Evolutionary conservation across 1,284 basidiomycete genomes (phyloP).

Genomic region (Rhodotorula sp.): DNA sequence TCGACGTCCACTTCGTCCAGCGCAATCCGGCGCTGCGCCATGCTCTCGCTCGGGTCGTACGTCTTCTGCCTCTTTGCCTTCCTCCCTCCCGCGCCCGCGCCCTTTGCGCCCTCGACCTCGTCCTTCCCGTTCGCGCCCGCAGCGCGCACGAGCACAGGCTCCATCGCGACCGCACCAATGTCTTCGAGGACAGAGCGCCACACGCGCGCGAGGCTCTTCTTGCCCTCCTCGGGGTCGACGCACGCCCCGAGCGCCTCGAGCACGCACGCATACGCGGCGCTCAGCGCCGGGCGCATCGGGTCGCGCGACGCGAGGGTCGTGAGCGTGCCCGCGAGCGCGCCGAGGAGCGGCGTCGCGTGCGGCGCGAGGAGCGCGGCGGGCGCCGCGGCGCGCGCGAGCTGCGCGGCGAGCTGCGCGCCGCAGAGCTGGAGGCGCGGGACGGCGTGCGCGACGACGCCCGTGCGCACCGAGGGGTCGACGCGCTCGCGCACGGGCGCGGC

Average conservation of each 20-base stretch:
- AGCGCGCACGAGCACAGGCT: constrained; percentile 18
- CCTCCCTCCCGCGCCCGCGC: constrained; percentile 14
- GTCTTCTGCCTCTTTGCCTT: constrained; percentile 28
- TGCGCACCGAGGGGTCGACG: constrained; percentile 20
- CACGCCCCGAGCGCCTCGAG: constrained; percentile 19
- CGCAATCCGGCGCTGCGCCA: constrained; percentile 16
- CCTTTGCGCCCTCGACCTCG: not conserved
- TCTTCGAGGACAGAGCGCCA: constrained; percentile 39
- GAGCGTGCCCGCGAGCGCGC: constrained; percentile 17
- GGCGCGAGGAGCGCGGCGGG: constrained; percentile 9
- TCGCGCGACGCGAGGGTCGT: constrained; percentile 20
- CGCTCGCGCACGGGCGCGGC: constrained; percentile 28
- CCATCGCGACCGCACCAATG: constrained; percentile 33
- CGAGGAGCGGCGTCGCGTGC: constrained; percentile 6
- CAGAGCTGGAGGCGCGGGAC: constrained; percentile 28
- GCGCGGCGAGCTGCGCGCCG: constrained; percentile 31
- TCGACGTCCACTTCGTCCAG: constrained; percentile 32
- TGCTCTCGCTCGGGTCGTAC: constrained; percentile 38
- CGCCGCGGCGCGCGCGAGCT: constrained; percentile 16
- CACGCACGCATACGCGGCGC: constrained; percentile 26
- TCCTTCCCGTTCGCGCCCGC: not conserved
- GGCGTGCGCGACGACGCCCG: not conserved
- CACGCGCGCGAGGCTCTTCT: constrained; percentile 33
- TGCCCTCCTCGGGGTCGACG: constrained; percentile 37
- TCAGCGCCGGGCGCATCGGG: constrained; percentile 35